A percentile compares a stretch with the other conserved stretches of the same genome.
Conservation (phyloP, 345 rosid species). For the Trapa bicornis region DNA sequence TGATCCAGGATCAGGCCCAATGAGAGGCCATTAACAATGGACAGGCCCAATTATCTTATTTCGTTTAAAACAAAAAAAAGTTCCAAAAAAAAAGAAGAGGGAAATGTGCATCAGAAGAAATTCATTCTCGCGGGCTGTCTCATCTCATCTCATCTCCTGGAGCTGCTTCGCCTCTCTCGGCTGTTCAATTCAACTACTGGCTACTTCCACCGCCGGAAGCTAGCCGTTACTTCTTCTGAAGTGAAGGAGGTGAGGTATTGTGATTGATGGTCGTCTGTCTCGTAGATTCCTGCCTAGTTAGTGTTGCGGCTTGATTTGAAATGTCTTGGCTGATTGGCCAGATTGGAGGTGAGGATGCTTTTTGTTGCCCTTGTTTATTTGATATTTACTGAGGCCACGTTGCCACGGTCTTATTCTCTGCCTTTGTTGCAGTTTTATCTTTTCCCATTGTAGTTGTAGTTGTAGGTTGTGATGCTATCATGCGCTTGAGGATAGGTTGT, state of each 20-base stretch:
- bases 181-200: not conserved
- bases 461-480: not conserved
- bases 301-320: not conserved
- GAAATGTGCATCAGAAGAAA: not conserved
- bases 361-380: not conserved
- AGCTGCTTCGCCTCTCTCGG: not conserved
- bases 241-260: not conserved
- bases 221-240: not conserved
- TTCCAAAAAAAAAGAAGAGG: not conserved
- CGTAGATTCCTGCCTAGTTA: not conserved
- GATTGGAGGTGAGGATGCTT: not conserved
- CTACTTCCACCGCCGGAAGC: not conserved
- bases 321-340: not conserved
- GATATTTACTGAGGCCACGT: not conserved
- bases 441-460: not conserved
- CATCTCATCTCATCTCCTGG: not conserved
- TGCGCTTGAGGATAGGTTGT: not conserved
- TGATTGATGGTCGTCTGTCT: not conserved
- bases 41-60: not conserved
- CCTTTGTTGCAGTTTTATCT: not conserved
- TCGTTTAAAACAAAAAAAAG: not conserved
- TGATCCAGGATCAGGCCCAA: too few species aligned
- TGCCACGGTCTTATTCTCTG: not conserved
- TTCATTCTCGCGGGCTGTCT: not conserved
- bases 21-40: not conserved